Evolutionary conservation across 768 basidiomycete species (phyloP), one percentile per base, ranked within the genome.

Genomic region (Hericium rajendrae): DNA sequence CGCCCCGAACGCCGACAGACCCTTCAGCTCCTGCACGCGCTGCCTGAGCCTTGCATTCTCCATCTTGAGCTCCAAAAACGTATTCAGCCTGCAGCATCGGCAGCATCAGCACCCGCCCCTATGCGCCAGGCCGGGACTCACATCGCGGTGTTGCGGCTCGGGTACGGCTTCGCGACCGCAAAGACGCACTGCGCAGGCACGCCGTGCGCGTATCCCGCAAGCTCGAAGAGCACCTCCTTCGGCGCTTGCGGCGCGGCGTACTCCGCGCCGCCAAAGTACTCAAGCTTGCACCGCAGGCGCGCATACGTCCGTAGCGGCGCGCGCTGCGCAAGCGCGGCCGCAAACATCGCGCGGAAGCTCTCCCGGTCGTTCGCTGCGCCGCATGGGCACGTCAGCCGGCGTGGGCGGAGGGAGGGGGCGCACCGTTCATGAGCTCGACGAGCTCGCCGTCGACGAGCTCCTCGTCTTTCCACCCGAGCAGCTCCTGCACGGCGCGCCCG

Each of bases 1-100:
- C 20, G 57, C 26, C 15, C 55, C 64, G 48, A 56, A 52, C 50
- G 62, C 61, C n/a, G 63, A 62, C 12, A 51, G 28, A 11, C 55
- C 56, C 18, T 73, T 72, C 22, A 78, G 68, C 46, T 79, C 77
- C 2, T 71, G 67, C 38, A 86, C 69, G 26, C 84, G 82, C 58
- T 80, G 79, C 62, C 86, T 78, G 43, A 97, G 70, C 13, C 84
- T 79, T 68, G 91, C 87, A 68, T 97, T 93, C 72, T 94, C 91
- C 56, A 86, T 74, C 69, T 92, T 94, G 52, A 95, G 79, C 65
- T 95, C 93, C 38, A 97, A 64, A 62, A 84, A 81, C 0, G 83
- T 82, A 60, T 85, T 81, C 32, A 88, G 70, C 79, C 88, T 89
- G 59, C 12, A n/a, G 6, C n/a, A n/a, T n/a, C n/a, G n/a, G n/a